phyloP scores from a whole-genome alignment of 78 protist genomes.

The slime mould (Dictyostelium discoideum) region DNA sequence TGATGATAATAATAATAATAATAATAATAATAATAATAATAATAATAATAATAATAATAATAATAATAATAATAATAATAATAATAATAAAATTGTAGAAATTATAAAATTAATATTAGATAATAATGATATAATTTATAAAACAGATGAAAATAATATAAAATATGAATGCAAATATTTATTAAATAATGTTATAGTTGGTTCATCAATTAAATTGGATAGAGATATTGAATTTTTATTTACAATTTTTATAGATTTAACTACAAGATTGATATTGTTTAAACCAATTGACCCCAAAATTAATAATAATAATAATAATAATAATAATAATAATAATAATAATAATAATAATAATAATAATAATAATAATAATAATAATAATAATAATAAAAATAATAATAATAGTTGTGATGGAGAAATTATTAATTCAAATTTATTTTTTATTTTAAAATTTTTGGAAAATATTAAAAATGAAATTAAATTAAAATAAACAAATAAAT shows the following conservation, averaged over 20 bases:
- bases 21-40: no score
- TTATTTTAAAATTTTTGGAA: background rate
- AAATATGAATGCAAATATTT: background rate
- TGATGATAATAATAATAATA: background rate
- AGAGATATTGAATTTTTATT: background rate
- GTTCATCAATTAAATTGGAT: background rate
- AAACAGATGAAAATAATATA: background rate
- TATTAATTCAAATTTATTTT: background rate
- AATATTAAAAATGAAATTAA: background rate
- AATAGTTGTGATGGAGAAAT: background rate
- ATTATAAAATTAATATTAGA: background rate
- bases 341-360: no score
- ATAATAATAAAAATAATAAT: no score
- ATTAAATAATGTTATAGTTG: background rate
- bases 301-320: no score
- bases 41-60: no score
- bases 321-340: no score
- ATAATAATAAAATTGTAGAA: background rate
- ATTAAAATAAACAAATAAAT: background rate
- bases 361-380: no score
- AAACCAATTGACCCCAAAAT: background rate
- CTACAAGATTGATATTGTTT: background rate
- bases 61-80: no score
- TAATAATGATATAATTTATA: background rate
- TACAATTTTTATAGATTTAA: background rate